Conservation (phyloP, 208 protist species). For the Wallacemonas sp. region DNA sequence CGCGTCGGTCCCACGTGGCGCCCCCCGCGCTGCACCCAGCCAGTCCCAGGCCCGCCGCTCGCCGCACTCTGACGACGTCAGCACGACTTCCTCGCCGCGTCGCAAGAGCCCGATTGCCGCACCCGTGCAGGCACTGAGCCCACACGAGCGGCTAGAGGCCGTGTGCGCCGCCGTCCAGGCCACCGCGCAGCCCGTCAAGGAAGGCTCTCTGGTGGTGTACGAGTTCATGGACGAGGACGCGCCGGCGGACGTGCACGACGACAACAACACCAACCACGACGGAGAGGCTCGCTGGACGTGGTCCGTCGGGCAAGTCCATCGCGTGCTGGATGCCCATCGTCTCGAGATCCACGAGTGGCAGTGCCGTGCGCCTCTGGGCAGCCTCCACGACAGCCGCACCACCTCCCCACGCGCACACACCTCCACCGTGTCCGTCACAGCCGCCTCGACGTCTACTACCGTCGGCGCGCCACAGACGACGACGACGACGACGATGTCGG, state of each 20-base stretch:
- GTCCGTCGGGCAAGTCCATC: constrained; percentile 41
- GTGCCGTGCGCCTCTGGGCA: neutral
- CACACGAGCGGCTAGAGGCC: constrained; percentile 13
- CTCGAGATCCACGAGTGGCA: constrained; percentile 39
- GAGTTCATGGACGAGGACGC: constrained; percentile 41
- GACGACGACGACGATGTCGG: too few relatives aligned
- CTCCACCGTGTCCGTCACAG: neutral
- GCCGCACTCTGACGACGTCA: neutral
- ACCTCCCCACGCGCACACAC: neutral
- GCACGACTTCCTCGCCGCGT: neutral
- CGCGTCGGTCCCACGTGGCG: too few relatives aligned
- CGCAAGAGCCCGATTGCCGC: neutral
- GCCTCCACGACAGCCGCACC: too few relatives aligned
- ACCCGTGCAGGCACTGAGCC: constrained; percentile 15
- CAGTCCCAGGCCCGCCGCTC: too few relatives aligned
- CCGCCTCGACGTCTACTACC: too few relatives aligned
- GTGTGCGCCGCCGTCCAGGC: constrained; percentile 19
- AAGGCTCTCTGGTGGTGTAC: constrained; percentile 50
- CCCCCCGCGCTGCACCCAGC: too few relatives aligned
- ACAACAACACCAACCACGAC: neutral
- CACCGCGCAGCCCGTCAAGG: constrained; percentile 21
- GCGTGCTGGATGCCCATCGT: constrained; percentile 24
- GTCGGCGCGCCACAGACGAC: too few relatives aligned
- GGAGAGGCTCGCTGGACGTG: constrained; percentile 36
- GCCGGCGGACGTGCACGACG: neutral